A percentile compares a stretch with the other conserved stretches of the same genome.
Conservation (phyloP, 78 protist species). For the Monosiga brevicollis region DNA sequence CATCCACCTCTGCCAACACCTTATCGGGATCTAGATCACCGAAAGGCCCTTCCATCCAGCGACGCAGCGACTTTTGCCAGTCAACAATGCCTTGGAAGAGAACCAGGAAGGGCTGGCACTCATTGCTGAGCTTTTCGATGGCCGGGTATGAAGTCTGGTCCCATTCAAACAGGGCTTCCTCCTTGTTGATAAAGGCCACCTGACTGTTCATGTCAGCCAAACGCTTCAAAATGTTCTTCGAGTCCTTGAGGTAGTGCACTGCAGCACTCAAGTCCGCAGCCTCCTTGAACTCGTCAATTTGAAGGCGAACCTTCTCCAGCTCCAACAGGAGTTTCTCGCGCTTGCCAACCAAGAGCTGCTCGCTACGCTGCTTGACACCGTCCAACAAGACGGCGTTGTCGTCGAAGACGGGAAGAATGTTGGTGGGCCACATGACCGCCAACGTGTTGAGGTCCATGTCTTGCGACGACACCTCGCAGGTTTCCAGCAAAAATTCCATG, state of each 20-base stretch:
- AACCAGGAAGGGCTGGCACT: constrained; percentile 53
- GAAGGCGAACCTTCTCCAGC: not conserved
- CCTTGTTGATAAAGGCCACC: constrained; percentile 9
- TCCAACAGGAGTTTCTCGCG: constrained; percentile 32
- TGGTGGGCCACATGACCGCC: constrained; percentile 19
- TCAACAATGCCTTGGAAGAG: constrained; percentile 57
- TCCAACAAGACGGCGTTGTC: constrained; percentile 13
- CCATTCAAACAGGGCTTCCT: constrained; percentile 55
- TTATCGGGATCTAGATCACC: constrained; percentile 34
- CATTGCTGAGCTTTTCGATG: constrained; percentile 15
- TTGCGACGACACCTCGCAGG: constrained; percentile 12
- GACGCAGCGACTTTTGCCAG: constrained; percentile 37
- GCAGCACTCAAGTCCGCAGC: constrained; percentile 9
- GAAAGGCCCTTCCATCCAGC: constrained; percentile 49
- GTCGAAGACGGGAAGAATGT: constrained; percentile 9
- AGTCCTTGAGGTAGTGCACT: constrained; percentile 33
- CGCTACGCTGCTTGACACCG: constrained; percentile 23
- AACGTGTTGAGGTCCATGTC: constrained; percentile 39
- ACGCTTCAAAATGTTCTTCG: constrained; percentile 17
- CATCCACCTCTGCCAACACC: constrained; percentile 28
- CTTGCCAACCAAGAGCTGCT: constrained; percentile 1
- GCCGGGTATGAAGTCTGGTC: constrained; percentile 37
- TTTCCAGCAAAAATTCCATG: constrained; percentile 1
- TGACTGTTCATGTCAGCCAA: not conserved
- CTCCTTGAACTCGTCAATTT: constrained; percentile 11